Evolutionary conservation across 257 asterid genomes (phyloP).

Genomic region (Jacaranda copaia): DNA sequence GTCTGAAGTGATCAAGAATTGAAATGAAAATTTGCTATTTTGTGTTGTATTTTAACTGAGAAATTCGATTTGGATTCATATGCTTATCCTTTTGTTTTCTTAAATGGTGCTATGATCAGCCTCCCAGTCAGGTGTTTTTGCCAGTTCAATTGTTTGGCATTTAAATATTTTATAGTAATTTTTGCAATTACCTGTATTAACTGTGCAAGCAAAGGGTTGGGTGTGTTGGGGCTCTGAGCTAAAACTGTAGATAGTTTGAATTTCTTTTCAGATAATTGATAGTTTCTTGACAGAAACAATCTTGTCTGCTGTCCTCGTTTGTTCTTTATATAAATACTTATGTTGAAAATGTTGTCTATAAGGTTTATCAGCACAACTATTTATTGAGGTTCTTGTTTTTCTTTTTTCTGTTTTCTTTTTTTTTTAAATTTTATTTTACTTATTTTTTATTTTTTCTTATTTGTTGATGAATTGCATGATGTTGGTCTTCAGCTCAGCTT

Average conservation of each 20-base stretch:
- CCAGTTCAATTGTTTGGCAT: neutral
- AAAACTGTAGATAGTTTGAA: neutral
- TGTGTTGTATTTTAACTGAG: neutral
- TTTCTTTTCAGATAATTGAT: neutral
- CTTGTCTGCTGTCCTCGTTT: neutral
- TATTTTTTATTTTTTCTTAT: neutral
- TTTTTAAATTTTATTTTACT: neutral
- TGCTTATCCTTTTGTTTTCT: neutral
- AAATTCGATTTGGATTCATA: neutral
- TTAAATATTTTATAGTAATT: neutral
- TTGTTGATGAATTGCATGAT: constrained; percentile 28
- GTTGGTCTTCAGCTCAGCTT: constrained; percentile 29
- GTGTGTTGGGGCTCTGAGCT: neutral
- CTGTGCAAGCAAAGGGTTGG: neutral
- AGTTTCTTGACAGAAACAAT: neutral
- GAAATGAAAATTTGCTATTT: neutral
- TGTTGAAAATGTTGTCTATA: neutral
- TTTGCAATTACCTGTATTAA: neutral
- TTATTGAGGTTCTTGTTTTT: neutral
- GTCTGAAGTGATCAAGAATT: neutral
- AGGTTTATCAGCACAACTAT: neutral
- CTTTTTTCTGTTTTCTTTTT: too few species aligned
- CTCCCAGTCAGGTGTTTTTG: neutral
- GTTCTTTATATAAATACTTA: neutral
- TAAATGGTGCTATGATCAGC: neutral